These are phyloP conservation scores for Coelastrella sp. DNA, from an alignment of 139 green algal genomes.

Conservation along the genomic window DNA sequence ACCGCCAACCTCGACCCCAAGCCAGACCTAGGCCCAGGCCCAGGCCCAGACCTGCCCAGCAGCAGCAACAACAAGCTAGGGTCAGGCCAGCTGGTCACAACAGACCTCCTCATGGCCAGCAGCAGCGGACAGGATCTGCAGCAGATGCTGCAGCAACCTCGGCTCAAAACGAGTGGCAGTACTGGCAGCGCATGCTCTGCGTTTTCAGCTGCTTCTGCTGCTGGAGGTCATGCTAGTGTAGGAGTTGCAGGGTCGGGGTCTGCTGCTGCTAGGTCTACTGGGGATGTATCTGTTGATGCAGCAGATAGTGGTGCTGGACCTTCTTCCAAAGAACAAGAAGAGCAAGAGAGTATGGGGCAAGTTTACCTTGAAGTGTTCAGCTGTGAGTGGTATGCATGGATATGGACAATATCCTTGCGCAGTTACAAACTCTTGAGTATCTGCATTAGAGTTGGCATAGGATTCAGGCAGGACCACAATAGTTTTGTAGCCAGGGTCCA, in stretches of 20 bases:
- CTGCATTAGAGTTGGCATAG: too few species aligned
- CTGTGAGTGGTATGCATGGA: conserved; percentile 27
- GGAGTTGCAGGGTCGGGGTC: not conserved
- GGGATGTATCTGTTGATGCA: not conserved
- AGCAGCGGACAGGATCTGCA: not conserved
- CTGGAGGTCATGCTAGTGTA: too few species aligned
- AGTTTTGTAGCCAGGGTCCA: too few species aligned
- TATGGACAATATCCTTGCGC: too few species aligned
- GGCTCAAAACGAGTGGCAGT: not conserved
- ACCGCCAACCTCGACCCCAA: too few species aligned
- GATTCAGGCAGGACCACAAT: too few species aligned
- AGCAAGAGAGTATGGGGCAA: not conserved
- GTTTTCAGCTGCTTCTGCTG: not conserved
- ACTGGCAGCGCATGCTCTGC: not conserved
- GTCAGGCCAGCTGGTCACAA: too few species aligned
- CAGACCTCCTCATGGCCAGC: not conserved
- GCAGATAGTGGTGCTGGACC: not conserved
- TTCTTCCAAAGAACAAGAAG: not conserved
- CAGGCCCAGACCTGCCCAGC: too few species aligned
- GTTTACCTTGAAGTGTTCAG: conserved; percentile 22
- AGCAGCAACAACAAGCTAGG: too few species aligned
- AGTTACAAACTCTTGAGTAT: too few species aligned
- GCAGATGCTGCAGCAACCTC: not conserved
- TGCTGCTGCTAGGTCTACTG: not conserved
- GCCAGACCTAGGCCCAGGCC: too few species aligned